Evolutionary conservation across 2,329 filamentous ascomycete species (phyloP).

Genomic region (Aureobasidium sp.): DNA sequence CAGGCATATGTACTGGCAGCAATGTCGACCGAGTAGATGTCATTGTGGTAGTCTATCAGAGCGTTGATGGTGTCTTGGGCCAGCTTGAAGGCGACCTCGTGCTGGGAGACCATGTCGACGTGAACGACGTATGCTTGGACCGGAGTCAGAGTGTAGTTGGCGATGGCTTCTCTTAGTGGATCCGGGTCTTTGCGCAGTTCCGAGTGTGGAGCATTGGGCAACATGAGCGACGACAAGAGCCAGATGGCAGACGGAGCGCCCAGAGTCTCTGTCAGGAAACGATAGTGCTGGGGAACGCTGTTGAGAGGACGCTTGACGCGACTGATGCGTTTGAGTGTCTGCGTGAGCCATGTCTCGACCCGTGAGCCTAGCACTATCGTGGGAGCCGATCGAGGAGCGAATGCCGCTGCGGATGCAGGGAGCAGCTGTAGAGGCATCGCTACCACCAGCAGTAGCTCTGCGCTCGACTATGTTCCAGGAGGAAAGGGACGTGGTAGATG

Average conservation of each 20-base stretch:
- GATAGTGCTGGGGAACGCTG: slow-evolving; percentile 89
- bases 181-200: slow-evolving; percentile 76
- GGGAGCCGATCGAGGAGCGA: slow-evolving; percentile 86
- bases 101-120: slow-evolving; percentile 96
- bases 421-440: slow-evolving; percentile 85
- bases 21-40: slow-evolving; percentile 84
- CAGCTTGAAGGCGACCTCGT: slow-evolving; percentile 97
- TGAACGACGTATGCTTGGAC: slow-evolving; percentile 97
- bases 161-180: slow-evolving; percentile 75
- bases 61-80: slow-evolving; percentile 89
- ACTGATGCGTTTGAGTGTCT: slow-evolving; percentile 94
- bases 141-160: slow-evolving; percentile 89
- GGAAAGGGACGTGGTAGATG: not conserved
- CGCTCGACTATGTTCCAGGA: not conserved
- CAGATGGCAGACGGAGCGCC: slow-evolving; percentile 87
- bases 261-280: slow-evolving; percentile 89
- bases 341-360: slow-evolving; percentile 93
- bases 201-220: slow-evolving; percentile 78
- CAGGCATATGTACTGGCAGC: slow-evolving; percentile 86
- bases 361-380: slow-evolving; percentile 90
- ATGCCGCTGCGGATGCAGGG: slow-evolving; percentile 90
- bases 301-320: slow-evolving; percentile 94
- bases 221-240: slow-evolving; percentile 87
- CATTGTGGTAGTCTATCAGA: slow-evolving; percentile 91
- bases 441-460: not conserved